Evolutionary conservation across 768 basidiomycete species (phyloP), one percentile per base, ranked within the genome.

Genomic region (Hericium coralloides): DNA sequence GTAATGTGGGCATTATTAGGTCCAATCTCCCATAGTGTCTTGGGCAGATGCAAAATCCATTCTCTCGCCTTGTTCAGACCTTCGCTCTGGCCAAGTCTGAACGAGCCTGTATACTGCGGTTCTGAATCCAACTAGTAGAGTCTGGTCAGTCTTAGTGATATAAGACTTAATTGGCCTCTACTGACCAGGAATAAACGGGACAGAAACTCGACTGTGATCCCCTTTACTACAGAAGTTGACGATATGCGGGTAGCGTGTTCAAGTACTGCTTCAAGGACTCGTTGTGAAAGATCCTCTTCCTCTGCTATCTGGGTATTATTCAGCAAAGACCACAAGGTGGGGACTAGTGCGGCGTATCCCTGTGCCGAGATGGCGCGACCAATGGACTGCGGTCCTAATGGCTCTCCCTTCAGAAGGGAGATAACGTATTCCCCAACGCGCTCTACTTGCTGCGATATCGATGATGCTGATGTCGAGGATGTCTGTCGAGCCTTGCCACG

Each of bases 11-110:
- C 66, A 65, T 90, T 80, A 54, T 69, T 79, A 10, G 69, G 70
- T 3, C 87, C 86, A 10, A 88, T 69, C 68, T 98, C 94, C 95
- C 95, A 98, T 4, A 98, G 73, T 6, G 78, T 77, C 69, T 82
- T 86, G 0, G 94, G 92, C 47, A 97, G 77, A 60, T 87, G 82
- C 25, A 78, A 68, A 17, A 92, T 61, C 92, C 94, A 97, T 20
- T 78, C 78, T 52, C 76, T 71, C 39, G 86, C 69, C 53, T 70
- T 74, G 36, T 56, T 63, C 23, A 59, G 63, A 43, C 65, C 66
- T 4, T 58, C 62, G 57, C 61, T 66, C 59, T 55, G 63, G 9
- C 62, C 57, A 37, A 76, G 60, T 14, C 68, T 70, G 63, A 86
- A 80, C 22, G 65, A 57, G 5, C 85, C 85, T 4, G 56, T 63